Percentiles rank a stretch among this genome's conserved stretches.
Evolutionary conservation across 192 early-diverging fungal species (phyloP).

Genomic region (Umbelopsis isabellina): DNA sequence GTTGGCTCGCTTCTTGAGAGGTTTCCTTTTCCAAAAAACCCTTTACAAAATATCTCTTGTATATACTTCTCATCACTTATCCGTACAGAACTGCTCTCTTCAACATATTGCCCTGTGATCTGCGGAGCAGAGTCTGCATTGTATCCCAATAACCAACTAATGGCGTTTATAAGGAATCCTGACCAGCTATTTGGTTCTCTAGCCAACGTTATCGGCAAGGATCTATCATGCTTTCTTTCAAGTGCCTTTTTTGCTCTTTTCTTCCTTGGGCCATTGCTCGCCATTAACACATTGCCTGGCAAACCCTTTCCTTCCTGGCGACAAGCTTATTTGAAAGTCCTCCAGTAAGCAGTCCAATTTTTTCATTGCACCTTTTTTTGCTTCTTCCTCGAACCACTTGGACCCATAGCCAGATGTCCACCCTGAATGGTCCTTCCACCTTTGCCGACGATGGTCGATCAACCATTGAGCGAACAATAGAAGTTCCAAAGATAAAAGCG

Average conservation of each 20-base stretch:
- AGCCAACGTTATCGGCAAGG: background rate
- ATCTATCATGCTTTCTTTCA: background rate
- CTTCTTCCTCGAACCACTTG: background rate
- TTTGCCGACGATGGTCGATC: conserved; percentile 72
- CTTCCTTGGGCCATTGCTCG: conserved; percentile 7
- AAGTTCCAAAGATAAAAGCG: conserved; percentile 33
- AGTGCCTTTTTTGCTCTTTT: background rate
- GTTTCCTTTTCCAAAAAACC: conserved; percentile 45
- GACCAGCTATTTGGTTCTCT: background rate
- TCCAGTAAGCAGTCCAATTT: conserved; percentile 5
- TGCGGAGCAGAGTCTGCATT: background rate
- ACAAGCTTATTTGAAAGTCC: background rate
- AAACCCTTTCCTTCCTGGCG: background rate
- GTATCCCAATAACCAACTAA: background rate
- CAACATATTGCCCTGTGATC: background rate
- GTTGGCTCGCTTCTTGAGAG: conserved; percentile 81
- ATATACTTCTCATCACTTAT: background rate
- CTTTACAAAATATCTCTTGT: conserved; percentile 20
- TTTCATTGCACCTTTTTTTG: background rate
- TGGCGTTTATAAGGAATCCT: background rate
- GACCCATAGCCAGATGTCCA: background rate
- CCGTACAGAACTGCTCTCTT: background rate
- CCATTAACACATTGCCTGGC: background rate
- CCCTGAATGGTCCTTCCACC: conserved; percentile 56
- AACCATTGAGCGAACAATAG: conserved; percentile 60